These are phyloP conservation scores for Cercospora sp. DNA, from an alignment of 2,329 filamentous ascomycete genomes.

Conservation along the genomic window DNA sequence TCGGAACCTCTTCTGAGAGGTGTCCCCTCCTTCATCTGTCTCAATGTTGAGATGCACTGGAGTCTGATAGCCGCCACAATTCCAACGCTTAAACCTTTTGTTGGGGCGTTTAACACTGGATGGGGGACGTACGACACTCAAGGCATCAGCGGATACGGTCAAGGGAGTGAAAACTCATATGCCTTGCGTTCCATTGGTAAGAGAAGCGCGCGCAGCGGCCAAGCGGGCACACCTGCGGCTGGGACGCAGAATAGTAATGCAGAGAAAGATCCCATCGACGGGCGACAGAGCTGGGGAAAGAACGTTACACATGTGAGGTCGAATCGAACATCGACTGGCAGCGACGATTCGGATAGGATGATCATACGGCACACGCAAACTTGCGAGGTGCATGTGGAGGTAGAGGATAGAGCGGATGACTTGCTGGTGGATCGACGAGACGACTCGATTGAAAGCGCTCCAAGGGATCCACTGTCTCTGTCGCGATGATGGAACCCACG, in stretches of 20 bases:
- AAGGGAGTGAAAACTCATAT: slow-evolving; percentile 24
- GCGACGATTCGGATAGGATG: slow-evolving; percentile 27
- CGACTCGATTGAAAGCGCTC: not conserved
- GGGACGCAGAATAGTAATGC: slow-evolving; percentile 10
- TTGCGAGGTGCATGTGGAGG: slow-evolving; percentile 27
- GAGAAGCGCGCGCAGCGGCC: slow-evolving; percentile 16
- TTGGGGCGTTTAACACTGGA: slow-evolving; percentile 31
- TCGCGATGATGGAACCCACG: not conserved
- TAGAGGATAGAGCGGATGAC: not conserved
- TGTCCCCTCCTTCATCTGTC: slow-evolving; percentile 29
- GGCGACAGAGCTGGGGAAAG: slow-evolving; percentile 17
- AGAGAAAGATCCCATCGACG: not conserved
- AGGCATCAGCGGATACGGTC: slow-evolving; percentile 26
- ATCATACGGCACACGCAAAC: slow-evolving; percentile 32
- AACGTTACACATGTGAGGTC: slow-evolving; percentile 24
- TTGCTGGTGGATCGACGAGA: not conserved
- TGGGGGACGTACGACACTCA: slow-evolving; percentile 30
- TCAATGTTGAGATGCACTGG: slow-evolving; percentile 33
- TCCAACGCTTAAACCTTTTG: slow-evolving; percentile 31
- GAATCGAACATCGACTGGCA: slow-evolving; percentile 16
- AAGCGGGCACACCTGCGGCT: slow-evolving; percentile 9
- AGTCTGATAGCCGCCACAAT: slow-evolving; percentile 31
- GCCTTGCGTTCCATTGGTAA: slow-evolving; percentile 22
- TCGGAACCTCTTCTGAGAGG: slow-evolving; percentile 23
- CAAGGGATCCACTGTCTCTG: not conserved